Conservation (phyloP, 345 rosid genomes). For the Pugionium cornutum region DNA sequence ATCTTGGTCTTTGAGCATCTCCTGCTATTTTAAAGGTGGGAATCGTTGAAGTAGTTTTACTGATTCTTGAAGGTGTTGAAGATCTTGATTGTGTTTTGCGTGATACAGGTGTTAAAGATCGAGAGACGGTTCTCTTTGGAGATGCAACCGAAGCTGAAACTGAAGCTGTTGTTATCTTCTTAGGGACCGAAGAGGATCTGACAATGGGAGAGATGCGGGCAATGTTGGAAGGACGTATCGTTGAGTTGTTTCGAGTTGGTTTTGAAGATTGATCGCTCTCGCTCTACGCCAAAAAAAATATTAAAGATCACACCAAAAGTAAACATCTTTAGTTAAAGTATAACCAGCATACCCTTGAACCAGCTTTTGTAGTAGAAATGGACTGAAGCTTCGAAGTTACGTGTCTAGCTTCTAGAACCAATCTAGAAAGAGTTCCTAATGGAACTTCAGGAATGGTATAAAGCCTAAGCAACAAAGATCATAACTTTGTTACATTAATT, state of each 20-base stretch:
- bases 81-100: constrained; percentile 33
- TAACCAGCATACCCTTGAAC: neutral
- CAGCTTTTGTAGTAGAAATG: constrained; percentile 21
- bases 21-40: constrained; percentile 19
- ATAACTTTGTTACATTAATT: neutral
- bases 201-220: constrained; percentile 16
- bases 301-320: neutral
- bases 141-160: constrained; percentile 28
- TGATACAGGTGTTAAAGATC: constrained; percentile 34
- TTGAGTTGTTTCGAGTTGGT: constrained; percentile 34
- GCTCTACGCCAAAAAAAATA: neutral
- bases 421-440: constrained; percentile 30
- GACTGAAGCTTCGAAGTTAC: constrained; percentile 28
- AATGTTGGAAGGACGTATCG: constrained; percentile 31
- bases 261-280: constrained; percentile 34
- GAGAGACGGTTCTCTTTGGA: constrained; percentile 33
- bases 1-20: constrained; percentile 37
- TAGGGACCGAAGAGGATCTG: constrained; percentile 35
- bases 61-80: constrained; percentile 33
- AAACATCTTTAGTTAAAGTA: neutral
- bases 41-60: constrained; percentile 23
- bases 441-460: constrained; percentile 28
- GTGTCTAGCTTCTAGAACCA: constrained; percentile 41
- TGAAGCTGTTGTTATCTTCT: constrained; percentile 22
- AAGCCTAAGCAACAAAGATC: constrained; percentile 32